phyloP scores from a whole-genome alignment of 2,329 filamentous ascomycete species.

The Aspergillus novoparasiticus region DNA sequence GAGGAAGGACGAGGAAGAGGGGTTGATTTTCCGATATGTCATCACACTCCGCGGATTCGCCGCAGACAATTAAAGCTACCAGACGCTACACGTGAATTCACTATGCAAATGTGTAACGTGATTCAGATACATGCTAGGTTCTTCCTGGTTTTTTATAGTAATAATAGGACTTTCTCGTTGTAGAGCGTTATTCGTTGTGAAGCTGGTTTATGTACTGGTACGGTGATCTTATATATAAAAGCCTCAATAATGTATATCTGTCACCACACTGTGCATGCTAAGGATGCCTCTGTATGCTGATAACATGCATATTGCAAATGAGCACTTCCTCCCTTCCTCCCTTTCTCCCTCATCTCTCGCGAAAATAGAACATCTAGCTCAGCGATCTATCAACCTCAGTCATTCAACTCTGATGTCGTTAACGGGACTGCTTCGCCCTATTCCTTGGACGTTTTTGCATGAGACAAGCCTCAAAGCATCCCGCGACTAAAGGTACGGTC shows the following conservation, averaged over 20 bases:
- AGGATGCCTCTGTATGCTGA: not conserved
- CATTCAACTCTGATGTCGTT: not conserved
- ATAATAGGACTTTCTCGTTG: not conserved
- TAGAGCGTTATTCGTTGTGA: not conserved
- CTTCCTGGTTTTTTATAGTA: not conserved
- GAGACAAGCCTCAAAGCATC: not conserved
- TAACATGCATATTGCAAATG: not conserved
- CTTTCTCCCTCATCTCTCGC: not conserved
- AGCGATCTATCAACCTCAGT: not conserved
- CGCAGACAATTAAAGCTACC: not conserved
- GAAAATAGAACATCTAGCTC: not conserved
- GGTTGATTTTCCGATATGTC: slow-evolving; percentile 18
- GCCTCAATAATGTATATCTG: not conserved
- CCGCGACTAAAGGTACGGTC: not conserved
- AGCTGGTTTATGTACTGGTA: not conserved
- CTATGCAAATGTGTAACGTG: not conserved
- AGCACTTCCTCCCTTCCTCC: too few species aligned
- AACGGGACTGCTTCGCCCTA: not conserved
- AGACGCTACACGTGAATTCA: not conserved
- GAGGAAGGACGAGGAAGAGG: slow-evolving; percentile 17
- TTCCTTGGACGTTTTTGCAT: not conserved
- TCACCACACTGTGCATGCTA: not conserved
- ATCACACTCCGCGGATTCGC: slow-evolving; percentile 15
- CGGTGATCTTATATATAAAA: not conserved
- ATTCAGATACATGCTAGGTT: not conserved